Conservation (phyloP, 208 protist species). For the Novymonas esmeraldas region DNA sequence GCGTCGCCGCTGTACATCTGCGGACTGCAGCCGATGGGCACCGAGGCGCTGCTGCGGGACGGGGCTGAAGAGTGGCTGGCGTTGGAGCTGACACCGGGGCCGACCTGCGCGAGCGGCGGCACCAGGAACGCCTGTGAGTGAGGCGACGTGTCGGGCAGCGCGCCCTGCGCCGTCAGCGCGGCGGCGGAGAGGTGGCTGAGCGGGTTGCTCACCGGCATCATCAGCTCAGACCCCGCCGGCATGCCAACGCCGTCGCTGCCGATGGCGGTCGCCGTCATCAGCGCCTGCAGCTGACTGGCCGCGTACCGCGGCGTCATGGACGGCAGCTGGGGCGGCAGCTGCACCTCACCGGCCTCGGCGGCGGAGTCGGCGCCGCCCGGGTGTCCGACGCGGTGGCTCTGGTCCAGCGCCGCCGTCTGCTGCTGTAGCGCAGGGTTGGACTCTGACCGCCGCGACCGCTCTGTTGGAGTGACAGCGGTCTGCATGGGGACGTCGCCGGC, state of each 20-base stretch:
- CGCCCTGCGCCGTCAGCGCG: background rate
- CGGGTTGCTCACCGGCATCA: background rate
- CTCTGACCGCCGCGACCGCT: background rate
- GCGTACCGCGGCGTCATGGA: background rate
- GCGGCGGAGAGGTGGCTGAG: slow-evolving; percentile 2
- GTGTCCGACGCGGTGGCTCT: too few species aligned
- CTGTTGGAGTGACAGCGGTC: background rate
- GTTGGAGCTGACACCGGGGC: slow-evolving; percentile 1
- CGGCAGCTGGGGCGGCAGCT: background rate
- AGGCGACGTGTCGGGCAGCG: background rate
- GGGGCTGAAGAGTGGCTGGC: slow-evolving; percentile 14
- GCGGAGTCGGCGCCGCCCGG: background rate
- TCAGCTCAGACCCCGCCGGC: background rate
- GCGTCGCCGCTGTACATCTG: slow-evolving; percentile 16
- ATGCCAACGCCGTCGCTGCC: background rate
- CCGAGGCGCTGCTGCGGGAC: slow-evolving; percentile 7
- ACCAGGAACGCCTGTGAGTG: background rate
- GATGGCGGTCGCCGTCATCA: slow-evolving; percentile 9
- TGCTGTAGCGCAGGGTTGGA: background rate
- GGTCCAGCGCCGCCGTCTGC: background rate
- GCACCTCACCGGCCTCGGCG: background rate
- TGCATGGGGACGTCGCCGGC: background rate
- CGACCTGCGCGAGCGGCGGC: background rate
- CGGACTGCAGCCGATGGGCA: slow-evolving; percentile 8
- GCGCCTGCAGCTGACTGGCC: slow-evolving; percentile 6